Conservation (phyloP, 169 alveolate genomes). For the Eimeria tenella region DNA sequence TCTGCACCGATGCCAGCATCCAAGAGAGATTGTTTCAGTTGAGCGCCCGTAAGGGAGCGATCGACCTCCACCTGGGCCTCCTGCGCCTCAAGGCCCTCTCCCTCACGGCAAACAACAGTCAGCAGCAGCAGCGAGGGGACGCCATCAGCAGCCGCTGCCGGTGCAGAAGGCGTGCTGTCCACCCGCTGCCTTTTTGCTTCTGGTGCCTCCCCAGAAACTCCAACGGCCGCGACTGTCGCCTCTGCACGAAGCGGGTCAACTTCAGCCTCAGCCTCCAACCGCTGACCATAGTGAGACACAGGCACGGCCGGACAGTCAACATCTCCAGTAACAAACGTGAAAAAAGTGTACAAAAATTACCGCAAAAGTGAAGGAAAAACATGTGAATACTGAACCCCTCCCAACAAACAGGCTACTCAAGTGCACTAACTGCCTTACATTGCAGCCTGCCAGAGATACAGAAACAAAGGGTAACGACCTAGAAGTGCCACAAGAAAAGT, state of each 20-base stretch:
- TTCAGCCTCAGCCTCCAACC: conserved; percentile 61
- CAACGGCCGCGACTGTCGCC: conserved; percentile 29
- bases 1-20: conserved; percentile 79
- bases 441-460: neutral
- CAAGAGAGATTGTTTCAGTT: conserved; percentile 72
- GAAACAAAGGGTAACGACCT: neutral
- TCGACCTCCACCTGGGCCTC: conserved; percentile 77
- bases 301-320: neutral
- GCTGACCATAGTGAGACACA: conserved; percentile 1
- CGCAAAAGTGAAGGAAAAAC: too few species aligned
- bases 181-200: conserved; percentile 73
- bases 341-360: neutral
- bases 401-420: too few species aligned
- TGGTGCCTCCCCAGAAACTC: conserved; percentile 18
- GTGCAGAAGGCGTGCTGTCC: conserved; percentile 39
- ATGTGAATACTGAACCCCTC: too few species aligned
- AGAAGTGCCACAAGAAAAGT: neutral
- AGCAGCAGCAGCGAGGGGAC: conserved; percentile 17
- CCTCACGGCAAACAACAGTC: conserved; percentile 78
- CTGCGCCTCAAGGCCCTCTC: conserved; percentile 77
- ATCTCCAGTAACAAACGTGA: neutral
- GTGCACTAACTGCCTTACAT: neutral
- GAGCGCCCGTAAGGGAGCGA: conserved; percentile 56
- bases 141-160: neutral
- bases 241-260: conserved; percentile 39